Conservation (phyloP, 2,329 filamentous ascomycete species). For the Paecilomyces sp. region DNA sequence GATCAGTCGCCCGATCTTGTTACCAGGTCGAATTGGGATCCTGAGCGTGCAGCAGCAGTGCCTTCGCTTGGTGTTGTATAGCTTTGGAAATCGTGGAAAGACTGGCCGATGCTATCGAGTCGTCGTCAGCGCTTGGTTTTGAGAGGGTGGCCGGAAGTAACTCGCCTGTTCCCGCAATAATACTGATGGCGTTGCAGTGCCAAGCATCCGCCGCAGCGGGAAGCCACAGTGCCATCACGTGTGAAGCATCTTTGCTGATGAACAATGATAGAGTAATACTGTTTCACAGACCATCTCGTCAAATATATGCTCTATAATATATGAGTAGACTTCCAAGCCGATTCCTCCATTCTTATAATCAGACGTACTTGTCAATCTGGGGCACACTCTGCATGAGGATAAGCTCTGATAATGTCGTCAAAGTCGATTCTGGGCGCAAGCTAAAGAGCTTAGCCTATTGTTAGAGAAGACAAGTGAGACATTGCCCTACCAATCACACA, state of each 20-base stretch:
- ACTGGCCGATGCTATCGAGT: neutral
- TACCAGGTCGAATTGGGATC: neutral
- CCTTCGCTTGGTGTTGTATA: neutral
- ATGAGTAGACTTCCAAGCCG: too few species aligned
- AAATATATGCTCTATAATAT: too few species aligned
- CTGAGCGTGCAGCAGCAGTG: neutral
- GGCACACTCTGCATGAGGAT: too few species aligned
- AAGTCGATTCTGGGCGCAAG: too few species aligned
- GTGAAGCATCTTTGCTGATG: neutral
- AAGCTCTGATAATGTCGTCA: too few species aligned
- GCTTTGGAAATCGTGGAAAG: neutral
- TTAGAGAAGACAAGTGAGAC: too few species aligned
- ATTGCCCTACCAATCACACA: too few species aligned
- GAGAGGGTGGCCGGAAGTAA: neutral
- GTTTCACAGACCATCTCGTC: too few species aligned
- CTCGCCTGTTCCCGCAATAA: conserved; percentile 1
- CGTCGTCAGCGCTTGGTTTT: neutral
- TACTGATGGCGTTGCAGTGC: conserved; percentile 5
- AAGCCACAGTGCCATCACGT: neutral
- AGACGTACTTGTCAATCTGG: too few species aligned
- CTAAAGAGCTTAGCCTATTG: too few species aligned
- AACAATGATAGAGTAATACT: too few species aligned
- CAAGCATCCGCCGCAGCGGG: neutral
- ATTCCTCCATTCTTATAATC: too few species aligned
- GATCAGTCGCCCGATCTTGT: neutral